Base-by-base conservation (phyloP, 192 early-diverging fungal genomes). In the Globomyces pollinis-pini region DNA sequence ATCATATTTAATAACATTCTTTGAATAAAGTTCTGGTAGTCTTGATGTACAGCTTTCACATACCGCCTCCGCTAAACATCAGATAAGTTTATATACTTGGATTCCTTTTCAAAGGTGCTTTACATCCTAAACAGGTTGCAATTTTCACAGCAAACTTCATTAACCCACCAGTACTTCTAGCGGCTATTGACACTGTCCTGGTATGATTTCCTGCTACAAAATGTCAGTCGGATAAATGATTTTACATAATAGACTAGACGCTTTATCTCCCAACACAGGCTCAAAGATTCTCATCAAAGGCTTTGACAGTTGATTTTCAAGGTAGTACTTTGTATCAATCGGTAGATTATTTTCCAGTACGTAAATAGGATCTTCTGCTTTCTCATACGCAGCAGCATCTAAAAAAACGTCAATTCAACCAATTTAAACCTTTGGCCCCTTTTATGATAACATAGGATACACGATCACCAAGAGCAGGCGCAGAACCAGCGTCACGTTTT, bases 331-430 rank as follows among this genome's bases (percentile, higher is more conserved):
- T 0, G 91, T 92, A 66, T 99, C 96, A 50, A 99, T 96, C 1
- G 96, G 93, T 38, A 99, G 74, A 68, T 94, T 99, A 68, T 99
- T 90, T 43, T 99, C 94, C 35, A 99, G 81, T n/a, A 97, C 96
- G 63, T 86, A 96, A 38, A 99, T 86, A 20, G 96, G 96, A 64
- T 99, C 96, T 67, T 99, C 96, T 1, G 94, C 92, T 61, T 95
- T 93, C 56, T 99, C 94, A 61, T 97, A 97, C 6, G 93, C 90
- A 32, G 90, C 86, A 8, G 91, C 84, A 50, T 84, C n/a, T n/a
- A n/a, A 50, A 28, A 8, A 8, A 8, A 9, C 9, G 15, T 13
- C 15, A 32, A 38, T 20, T 62, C 67, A 72, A n/a, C n/a, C n/a
- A n/a, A n/a, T n/a, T n/a, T n/a, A n/a, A n/a, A n/a, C n/a, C 67